Base-by-base conservation (phyloP, 768 basidiomycete species). In the Lactarius indigo region DNA sequence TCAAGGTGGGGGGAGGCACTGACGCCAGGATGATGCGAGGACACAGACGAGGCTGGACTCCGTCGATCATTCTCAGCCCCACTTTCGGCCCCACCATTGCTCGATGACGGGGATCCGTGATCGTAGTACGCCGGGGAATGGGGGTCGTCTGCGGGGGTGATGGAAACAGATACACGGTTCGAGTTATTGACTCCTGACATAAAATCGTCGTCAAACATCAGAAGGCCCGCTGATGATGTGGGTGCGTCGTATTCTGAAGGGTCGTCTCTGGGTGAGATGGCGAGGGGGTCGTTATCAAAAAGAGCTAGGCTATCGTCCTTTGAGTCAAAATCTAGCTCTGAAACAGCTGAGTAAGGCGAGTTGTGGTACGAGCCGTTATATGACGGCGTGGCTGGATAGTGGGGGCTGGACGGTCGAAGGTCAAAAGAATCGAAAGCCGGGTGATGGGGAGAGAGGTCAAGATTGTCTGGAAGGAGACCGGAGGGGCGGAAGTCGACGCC, bases 211-310 rank as follows among this genome's bases (percentile, higher is more conserved):
- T 82, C 73, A 1, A 78, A 71, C 68, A 70, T 69, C 17, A 71
- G 44, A 5, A 69, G 65, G 28, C 64, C 59, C 3, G 26, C 42
- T 9, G 59, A 37, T 17, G 52, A 37, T 17, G 52, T 77, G 23
- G 88, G 86, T 5, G 78, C 72, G 77, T 92, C 91, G 80, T 85
- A 92, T 64, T 91, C 87, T 33, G 83, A 75, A 5, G 91, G 92
- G 35, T 86, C 87, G 61, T 75, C 76, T 71, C 67, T 73, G 72
- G 73, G 71, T 63, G 74, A 73, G 70, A 75, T 75, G 68, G 69
- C 74, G 56, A 76, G 75, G 28, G 77, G 76, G 47, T 83, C 80
- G 63, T 79, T 79, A 23, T 69, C 61, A 47, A 88, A 84, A 66
- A 89, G 74, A 61, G 76, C 76, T 62, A 85, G 82, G 66, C 76